These are phyloP conservation scores for Pelargonium fulgidum DNA, from an alignment of 441 rosid genomes.

Conservation along the genomic window DNA sequence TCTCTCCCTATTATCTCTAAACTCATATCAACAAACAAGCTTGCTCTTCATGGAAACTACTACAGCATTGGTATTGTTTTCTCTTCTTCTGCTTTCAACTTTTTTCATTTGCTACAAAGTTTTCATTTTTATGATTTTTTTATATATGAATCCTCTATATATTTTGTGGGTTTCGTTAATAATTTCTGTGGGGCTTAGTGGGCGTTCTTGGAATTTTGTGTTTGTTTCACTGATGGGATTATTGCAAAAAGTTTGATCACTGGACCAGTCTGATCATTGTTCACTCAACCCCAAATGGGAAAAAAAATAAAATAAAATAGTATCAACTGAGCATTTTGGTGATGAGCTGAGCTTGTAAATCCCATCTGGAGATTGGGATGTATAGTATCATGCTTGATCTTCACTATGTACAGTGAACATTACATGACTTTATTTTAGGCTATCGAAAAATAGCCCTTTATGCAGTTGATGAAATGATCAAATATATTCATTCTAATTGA, in stretches of 20 bases:
- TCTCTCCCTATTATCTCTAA: background rate
- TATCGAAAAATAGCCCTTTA: background rate
- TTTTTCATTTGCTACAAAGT: background rate
- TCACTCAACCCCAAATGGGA: background rate
- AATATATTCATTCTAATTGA: background rate
- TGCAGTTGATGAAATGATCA: background rate
- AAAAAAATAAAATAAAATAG: too few species aligned
- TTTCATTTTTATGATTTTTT: too few species aligned
- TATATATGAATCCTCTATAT: too few species aligned
- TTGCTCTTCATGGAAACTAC: background rate
- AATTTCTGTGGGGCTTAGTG: background rate
- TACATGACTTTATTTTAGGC: background rate
- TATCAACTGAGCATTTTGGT: background rate
- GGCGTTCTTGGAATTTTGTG: background rate
- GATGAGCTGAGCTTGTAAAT: background rate
- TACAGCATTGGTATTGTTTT: background rate
- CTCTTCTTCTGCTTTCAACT: background rate
- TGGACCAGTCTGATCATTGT: background rate
- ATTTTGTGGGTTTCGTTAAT: background rate
- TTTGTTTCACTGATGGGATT: background rate
- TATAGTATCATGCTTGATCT: too few species aligned
- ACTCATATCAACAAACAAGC: too few species aligned
- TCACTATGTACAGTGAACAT: too few species aligned
- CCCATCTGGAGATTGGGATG: background rate
- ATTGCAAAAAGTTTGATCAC: background rate